Evolutionary conservation across 2,329 filamentous ascomycete species (phyloP), one percentile per base, ranked within the genome.

Genomic region (Colletotrichum sp.): DNA sequence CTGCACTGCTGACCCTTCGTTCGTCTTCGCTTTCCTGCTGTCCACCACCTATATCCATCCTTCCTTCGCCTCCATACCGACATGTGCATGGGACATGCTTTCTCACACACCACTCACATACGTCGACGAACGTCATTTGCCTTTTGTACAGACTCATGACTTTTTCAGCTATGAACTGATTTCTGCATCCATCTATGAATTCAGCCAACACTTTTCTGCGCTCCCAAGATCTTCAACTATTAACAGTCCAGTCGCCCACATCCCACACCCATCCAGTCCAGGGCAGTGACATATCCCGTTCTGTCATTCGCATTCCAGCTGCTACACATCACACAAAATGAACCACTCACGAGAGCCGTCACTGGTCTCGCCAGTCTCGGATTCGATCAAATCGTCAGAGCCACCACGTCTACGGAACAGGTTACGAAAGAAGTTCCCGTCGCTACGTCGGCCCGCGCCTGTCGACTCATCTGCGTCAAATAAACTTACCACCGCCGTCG

Each of bases 371-470:
- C 72, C 78, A 30, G 71, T 70, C 10, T 72, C 66, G 5, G 60
- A 52, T 13, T 70, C 73, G 26, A 68, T 62, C 66, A 80, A 80
- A 76, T 52, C 75, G 10, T 77, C 34, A 75, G 34, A 71, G 69
- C 13, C 13, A 34, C 78, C 82, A 64, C 73, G 68, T 15, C 39
- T 76, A n/a, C 66, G 77, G 9, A 76, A 66, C 36, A 85, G 80
- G 73, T 79, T 85, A 18, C 81, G 82, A 55, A 84, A 82, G 72
- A 84, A 81, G 76, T 76, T 69, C 21, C 77, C 79, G 36, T 79
- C 76, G 36, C 64, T 78, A 44, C 82, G 82, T 57, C 75, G 80
- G 65, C 55, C 59, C 26, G 81, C 79, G 21, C 81, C 80, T 32
- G 78, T 79, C 73, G 79, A 82, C 62, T 81, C 82, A 34, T 76